A percentile compares a stretch with the other conserved stretches of the same genome.
Evolutionary conservation across 805 yeast genomes (phyloP).

Genomic region (Suhomyces prunicola): DNA sequence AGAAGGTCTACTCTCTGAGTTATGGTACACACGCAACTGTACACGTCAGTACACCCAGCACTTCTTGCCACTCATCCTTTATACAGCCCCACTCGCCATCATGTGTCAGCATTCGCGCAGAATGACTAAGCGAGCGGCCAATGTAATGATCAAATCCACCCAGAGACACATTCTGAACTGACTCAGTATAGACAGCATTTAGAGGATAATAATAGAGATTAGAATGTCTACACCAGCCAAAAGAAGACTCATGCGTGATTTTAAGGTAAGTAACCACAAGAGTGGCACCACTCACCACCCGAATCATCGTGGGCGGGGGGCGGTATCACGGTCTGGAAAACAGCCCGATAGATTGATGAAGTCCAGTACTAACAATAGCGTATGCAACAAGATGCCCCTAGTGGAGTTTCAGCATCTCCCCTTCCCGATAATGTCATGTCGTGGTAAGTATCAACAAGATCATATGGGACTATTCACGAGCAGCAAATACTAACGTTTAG

Average conservation of each 20-base stretch:
- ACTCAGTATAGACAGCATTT: not conserved
- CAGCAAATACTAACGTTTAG: conserved; percentile 8
- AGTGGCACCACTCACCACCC: no score
- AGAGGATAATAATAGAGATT: not conserved
- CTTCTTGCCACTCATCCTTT: not conserved
- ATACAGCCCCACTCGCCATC: not conserved
- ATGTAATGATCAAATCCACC: not conserved
- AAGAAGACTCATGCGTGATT: conserved; percentile 97
- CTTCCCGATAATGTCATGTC: conserved; percentile 95
- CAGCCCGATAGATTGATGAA: no score
- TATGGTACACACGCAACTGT: no score
- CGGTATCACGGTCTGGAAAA: no score
- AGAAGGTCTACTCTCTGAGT: no score
- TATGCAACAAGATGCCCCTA: conserved; percentile 97
- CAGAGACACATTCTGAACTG: not conserved
- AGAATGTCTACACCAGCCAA: conserved; percentile 97
- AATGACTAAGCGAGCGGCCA: not conserved
- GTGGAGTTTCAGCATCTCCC: conserved; percentile 97
- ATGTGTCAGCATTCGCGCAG: not conserved
- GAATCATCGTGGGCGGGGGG: no score
- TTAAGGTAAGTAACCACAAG: conserved; percentile 55
- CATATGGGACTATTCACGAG: not conserved
- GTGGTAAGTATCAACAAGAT: conserved; percentile 40
- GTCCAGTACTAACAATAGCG: conserved; percentile 37
- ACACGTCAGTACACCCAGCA: no score